These are phyloP conservation scores for Nepenthes alata DNA, from an alignment of 179 eudicot species.

Conservation along the genomic window DNA sequence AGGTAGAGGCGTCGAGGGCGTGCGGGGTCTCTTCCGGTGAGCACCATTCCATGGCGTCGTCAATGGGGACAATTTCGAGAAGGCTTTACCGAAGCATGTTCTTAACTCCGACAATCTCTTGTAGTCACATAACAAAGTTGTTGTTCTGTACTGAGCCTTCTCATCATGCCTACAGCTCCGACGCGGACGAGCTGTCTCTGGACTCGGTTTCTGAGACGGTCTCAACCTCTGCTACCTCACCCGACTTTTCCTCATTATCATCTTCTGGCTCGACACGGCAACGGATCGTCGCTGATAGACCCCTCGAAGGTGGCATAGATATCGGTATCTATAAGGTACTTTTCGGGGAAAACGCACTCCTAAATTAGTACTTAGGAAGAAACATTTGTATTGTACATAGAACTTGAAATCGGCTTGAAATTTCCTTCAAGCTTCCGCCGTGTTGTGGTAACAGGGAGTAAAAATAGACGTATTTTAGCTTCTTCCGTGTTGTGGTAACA, in stretches of 20 bases:
- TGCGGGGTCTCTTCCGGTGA: too few species aligned
- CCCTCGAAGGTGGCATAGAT: slow-evolving; percentile 55
- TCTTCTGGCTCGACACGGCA: slow-evolving; percentile 8
- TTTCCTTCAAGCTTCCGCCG: too few species aligned
- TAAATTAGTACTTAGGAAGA: too few species aligned
- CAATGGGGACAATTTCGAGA: slow-evolving; percentile 42
- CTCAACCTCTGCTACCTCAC: slow-evolving; percentile 3
- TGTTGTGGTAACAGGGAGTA: too few species aligned
- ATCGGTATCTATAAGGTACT: slow-evolving; percentile 55
- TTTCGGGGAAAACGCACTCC: too few species aligned
- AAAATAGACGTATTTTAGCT: too few species aligned
- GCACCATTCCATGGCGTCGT: slow-evolving; percentile 10
- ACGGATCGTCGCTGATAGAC: slow-evolving; percentile 5
- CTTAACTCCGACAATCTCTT: slow-evolving; percentile 1
- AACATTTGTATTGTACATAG: too few species aligned
- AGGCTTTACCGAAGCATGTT: slow-evolving; percentile 21
- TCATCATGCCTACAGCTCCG: slow-evolving; percentile 11
- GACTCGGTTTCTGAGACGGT: slow-evolving; percentile 8
- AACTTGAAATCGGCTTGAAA: too few species aligned
- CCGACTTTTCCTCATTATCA: slow-evolving; percentile 6
- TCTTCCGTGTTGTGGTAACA: too few species aligned
- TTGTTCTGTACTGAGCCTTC: slow-evolving; percentile 16
- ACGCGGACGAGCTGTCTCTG: slow-evolving; percentile 4
- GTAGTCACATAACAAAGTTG: slow-evolving; percentile 3
- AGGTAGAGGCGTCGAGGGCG: too few species aligned